These are phyloP conservation scores for Collybia nuda DNA, from an alignment of 768 basidiomycete genomes.

Conservation along the genomic window DNA sequence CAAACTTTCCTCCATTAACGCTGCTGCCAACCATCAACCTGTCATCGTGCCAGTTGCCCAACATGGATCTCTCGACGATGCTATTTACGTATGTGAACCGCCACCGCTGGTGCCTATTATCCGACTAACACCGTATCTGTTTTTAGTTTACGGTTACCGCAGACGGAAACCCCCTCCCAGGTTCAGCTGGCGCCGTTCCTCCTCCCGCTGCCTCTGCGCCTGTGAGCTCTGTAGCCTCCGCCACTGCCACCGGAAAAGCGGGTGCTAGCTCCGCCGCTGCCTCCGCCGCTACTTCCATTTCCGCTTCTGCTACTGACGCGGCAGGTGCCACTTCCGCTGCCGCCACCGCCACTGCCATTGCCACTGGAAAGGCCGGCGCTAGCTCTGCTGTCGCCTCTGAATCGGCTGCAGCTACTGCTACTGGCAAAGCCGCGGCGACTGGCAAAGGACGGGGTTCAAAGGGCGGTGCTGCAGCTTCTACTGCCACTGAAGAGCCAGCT, in stretches of 20 bases:
- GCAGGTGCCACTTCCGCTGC: constrained; percentile 5
- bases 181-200: not conserved
- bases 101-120: constrained; percentile 1
- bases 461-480: not conserved
- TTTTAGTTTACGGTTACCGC: constrained; percentile 32
- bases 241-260: constrained; percentile 6
- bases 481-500: not conserved
- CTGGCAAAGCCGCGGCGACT: constrained; percentile 4
- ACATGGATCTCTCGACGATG: constrained; percentile 50
- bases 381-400: constrained; percentile 9
- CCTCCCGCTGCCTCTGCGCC: constrained; percentile 6
- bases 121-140: not conserved
- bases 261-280: constrained; percentile 7
- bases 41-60: constrained; percentile 47
- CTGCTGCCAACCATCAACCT: constrained; percentile 50
- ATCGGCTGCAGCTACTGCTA: constrained; percentile 10
- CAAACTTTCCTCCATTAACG: constrained; percentile 53
- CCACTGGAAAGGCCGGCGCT: not conserved
- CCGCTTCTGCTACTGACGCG: constrained; percentile 4
- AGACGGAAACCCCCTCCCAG: constrained; percentile 21
- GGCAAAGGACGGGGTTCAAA: constrained; percentile 7
- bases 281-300: constrained; percentile 12
- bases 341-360: not conserved
- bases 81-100: constrained; percentile 37
- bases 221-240: constrained; percentile 5